Percentiles rank a stretch among this genome's conserved stretches.
phyloP scores from a whole-genome alignment of 495 filamentous ascomycete species.

The Daldinia vernicosa region DNA sequence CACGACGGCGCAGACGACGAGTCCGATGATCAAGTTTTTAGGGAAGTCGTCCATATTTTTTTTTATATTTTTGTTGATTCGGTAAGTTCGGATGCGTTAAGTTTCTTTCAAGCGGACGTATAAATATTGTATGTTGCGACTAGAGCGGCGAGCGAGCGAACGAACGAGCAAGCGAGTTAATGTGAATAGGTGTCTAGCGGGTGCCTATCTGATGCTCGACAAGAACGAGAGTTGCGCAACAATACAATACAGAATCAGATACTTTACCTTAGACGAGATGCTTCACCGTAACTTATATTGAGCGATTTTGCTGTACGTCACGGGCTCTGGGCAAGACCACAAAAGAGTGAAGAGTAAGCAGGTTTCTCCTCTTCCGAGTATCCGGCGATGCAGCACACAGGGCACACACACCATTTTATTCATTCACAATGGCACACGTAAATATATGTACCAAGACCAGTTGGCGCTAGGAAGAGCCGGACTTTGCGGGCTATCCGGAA shows the following conservation, averaged over 20 bases:
- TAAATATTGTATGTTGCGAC: neutral
- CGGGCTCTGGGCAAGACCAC: constrained; percentile 20
- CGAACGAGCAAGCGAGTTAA: constrained; percentile 1
- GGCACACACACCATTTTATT: neutral
- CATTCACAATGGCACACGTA: neutral
- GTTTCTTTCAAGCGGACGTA: neutral
- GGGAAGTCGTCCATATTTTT: constrained; percentile 33
- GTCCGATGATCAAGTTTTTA: constrained; percentile 38
- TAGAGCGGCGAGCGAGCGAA: constrained; percentile 3
- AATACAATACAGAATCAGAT: neutral
- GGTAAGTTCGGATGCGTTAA: neutral
- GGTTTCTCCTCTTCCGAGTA: constrained; percentile 15
- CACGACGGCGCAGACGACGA: constrained; percentile 36
- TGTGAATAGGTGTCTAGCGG: neutral
- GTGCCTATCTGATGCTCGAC: neutral
- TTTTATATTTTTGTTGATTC: neutral
- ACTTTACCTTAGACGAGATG: neutral
- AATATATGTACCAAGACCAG: constrained; percentile 10
- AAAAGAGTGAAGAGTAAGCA: constrained; percentile 2
- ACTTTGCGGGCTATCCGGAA: constrained; percentile 19
- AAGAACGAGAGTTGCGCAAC: constrained; percentile 11
- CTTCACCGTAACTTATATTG: constrained; percentile 31
- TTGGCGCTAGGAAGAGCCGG: constrained; percentile 21
- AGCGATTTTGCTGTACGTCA: constrained; percentile 37
- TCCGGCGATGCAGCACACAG: constrained; percentile 33